Evolutionary conservation across 345 rosid genomes (phyloP), one percentile per base, ranked within the genome.

Genomic region (Orychophragmus violaceus): DNA sequence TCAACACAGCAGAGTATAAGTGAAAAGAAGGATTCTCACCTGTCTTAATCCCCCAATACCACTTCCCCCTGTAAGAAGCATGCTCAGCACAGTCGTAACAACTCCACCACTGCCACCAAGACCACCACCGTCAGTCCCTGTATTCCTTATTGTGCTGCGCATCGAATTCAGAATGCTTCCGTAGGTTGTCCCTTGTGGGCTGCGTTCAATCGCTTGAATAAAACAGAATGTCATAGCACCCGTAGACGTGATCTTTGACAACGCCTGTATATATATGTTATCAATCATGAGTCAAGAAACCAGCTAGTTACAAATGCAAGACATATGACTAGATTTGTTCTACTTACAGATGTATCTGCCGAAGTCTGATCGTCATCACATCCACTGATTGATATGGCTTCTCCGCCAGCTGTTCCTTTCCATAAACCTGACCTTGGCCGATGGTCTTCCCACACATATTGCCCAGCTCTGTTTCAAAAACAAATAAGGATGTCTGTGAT

Each of bases 401-500:
- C 96, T 59, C 98, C 98, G 27, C 98, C 96, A 57, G 78, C 82
- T 44, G 98, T 89, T 74, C 96, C 98, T 78, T 87, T 89, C 88
- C 86, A 83, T 37, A 81, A 14, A 73, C 92, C 96, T 36, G 95
- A 83, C 50, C 79, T 79, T 39, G 96, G 96, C n/a, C 95, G 86
- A 79, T 90, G 95, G 49, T 87, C 90, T 76, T 86, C 91, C 96
- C 98, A 91, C 8, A 55, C 54, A 66, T 87, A 91, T 32, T 79
- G 83, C 68, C 96, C 95, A 17, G 62, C 63, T 75, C 97, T 91
- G 68, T 45, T 62, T 6, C 61, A 51, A 6, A 4, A 59, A 60
- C 25, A 69, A 21, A 61, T 13, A 25, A 18, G 23, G 54, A 55
- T 21, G 23, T 37, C 2, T 10, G 32, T n/a, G n/a, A n/a, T n/a